Base-by-base conservation (phyloP, 768 basidiomycete species). In the Kondoa subrosea region DNA sequence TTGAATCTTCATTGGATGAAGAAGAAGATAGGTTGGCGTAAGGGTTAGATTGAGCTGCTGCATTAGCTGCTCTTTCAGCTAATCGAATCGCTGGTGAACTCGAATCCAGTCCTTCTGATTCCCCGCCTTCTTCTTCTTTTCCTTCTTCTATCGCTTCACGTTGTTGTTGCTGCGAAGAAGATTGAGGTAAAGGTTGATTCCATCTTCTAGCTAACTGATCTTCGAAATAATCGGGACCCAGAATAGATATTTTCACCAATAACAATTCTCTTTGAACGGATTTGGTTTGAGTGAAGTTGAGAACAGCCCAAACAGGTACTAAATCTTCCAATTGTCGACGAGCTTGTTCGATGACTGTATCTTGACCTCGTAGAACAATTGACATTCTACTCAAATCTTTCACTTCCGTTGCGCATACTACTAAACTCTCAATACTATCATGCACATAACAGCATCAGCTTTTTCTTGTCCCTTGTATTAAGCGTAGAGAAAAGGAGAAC, bases 231-330 rank as follows among this genome's bases (percentile, higher is more conserved):
- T 99, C 93, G 12, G 92, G 89, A 1, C 95, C 95, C 34, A 99
- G 85, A 75, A 92, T 93, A 68, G 95, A 97, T 1, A 99, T 85
- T 76, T 99, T 99, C 75, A 87, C 89, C 71, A 99, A 86, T 33
- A 97, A 83, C 16, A 97, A 82, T 78, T 99, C 95, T 73, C 95
- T 88, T 71, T 87, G 83, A 76, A 99, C 93, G 31, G 86, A 85
- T 67, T 83, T 84, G 27, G 91, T 97, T 70, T 92, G 83, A 25
- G 93, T 96, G 77, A 97, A 99, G 78, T 99, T 92, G 69, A 99
- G 81, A 33, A 99, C 95, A 31, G 93, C 95, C 95, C 95, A 99
- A 2, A 99, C 95, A 63, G 93, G 95, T 30, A 95, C 93, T 72
- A 97, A 82, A 75, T 99, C 95, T 73, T 97, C 95, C 17, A 99